Percentiles rank a stretch among this genome's conserved stretches.
Evolutionary conservation across 768 basidiomycete species (phyloP).

Genomic region (Bullera alba): DNA sequence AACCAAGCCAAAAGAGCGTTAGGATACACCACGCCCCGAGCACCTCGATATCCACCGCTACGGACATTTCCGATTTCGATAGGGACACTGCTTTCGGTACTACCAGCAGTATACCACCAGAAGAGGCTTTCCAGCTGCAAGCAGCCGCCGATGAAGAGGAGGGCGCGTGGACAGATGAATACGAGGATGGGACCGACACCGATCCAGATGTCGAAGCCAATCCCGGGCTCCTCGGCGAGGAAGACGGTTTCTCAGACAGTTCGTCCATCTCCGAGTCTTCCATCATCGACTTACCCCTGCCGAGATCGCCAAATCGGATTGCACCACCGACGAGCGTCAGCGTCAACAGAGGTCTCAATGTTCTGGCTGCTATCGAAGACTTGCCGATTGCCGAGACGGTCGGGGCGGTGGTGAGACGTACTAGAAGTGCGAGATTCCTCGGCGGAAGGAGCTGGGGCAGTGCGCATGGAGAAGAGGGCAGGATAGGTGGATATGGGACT

Average conservation of each 20-base stretch:
- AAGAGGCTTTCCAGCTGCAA: neutral
- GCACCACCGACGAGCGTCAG: conserved; percentile 22
- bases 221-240: neutral
- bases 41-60: neutral
- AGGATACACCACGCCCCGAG: too few relatives aligned
- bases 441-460: conserved; percentile 20
- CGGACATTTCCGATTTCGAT: neutral
- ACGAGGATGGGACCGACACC: neutral
- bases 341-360: conserved; percentile 8
- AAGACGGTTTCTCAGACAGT: conserved; percentile 3
- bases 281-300: conserved; percentile 37
- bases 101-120: neutral
- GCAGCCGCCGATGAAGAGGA: neutral
- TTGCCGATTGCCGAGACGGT: conserved; percentile 14
- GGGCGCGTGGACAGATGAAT: neutral
- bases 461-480: conserved; percentile 1
- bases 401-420: conserved; percentile 17
- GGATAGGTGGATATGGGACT: conserved; percentile 13
- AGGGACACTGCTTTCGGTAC: too few relatives aligned
- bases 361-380: conserved; percentile 1
- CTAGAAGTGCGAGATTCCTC: conserved; percentile 21
- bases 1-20: neutral
- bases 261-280: conserved; percentile 24
- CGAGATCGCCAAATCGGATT: conserved; percentile 15
- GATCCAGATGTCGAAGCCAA: conserved; percentile 4